These are phyloP conservation scores for Cucurbitaria berberidis DNA, from an alignment of 2,329 filamentous ascomycete species.

Conservation along the genomic window DNA sequence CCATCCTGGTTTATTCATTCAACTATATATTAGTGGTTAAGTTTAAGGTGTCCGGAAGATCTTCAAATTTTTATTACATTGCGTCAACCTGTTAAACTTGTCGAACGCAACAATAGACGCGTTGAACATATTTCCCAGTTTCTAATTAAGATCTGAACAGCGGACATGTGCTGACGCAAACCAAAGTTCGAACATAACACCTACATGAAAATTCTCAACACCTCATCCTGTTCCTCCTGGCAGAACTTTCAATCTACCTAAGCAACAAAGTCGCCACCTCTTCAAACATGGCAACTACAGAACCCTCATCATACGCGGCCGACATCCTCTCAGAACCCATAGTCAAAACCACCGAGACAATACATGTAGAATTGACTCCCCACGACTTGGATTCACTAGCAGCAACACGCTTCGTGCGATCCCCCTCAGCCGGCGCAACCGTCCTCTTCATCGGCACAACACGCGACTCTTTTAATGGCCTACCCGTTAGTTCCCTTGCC, in stretches of 20 bases:
- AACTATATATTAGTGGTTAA: too few relatives aligned
- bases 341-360: slow-evolving; percentile 44
- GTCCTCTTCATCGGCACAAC: slow-evolving; percentile 66
- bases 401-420: slow-evolving; percentile 71
- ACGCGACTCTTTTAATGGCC: slow-evolving; percentile 73
- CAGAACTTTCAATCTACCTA: neutral
- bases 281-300: slow-evolving; percentile 33
- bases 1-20: too few relatives aligned
- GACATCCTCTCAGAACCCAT: slow-evolving; percentile 37
- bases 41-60: too few relatives aligned
- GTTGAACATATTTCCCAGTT: too few relatives aligned
- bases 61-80: too few relatives aligned
- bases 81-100: too few relatives aligned
- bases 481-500: slow-evolving; percentile 74
- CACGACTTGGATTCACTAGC: slow-evolving; percentile 63
- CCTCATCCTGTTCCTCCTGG: neutral
- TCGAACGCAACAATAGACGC: too few relatives aligned
- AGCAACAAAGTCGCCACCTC: neutral
- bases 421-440: slow-evolving; percentile 45
- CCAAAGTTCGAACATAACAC: neutral
- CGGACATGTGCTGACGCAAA: neutral
- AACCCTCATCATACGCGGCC: slow-evolving; percentile 32
- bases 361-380: slow-evolving; percentile 73
- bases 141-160: too few relatives aligned
- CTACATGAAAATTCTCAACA: neutral